Percentiles rank a stretch among this genome's conserved stretches.
Conservation (phyloP, 441 rosid species). For the Erodium moschatum region DNA sequence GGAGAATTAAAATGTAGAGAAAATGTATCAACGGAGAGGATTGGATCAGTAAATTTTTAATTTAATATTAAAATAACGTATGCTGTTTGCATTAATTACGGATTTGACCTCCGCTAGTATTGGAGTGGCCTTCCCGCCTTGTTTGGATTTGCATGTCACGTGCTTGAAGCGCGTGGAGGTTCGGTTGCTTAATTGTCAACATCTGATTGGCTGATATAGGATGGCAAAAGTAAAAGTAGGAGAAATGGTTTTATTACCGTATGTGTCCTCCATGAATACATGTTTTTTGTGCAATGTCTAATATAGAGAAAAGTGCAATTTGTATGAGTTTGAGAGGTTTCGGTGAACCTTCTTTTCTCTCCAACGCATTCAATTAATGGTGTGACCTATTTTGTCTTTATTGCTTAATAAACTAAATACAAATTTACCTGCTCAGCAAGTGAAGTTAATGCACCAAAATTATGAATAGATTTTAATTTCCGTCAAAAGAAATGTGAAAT, state of each 20-base stretch:
- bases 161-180: neutral
- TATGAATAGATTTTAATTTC: no score
- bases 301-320: neutral
- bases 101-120: neutral
- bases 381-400: neutral
- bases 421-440: no score
- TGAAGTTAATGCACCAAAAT: no score
- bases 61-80: neutral
- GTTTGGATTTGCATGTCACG: neutral
- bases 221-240: neutral
- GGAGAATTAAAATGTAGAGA: neutral
- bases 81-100: neutral
- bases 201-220: neutral
- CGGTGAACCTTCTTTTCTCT: neutral
- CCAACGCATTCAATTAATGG: neutral
- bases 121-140: conserved; percentile 3
- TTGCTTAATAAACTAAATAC: no score
- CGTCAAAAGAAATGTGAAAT: no score
- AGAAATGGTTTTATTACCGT: neutral
- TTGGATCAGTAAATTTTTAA: neutral
- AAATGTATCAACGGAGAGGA: conserved; percentile 3
- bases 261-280: neutral
- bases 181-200: neutral
- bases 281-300: neutral
- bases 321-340: neutral